Evolutionary conservation across 1,284 basidiomycete species (phyloP).

Genomic region (Ustilago loliicola): DNA sequence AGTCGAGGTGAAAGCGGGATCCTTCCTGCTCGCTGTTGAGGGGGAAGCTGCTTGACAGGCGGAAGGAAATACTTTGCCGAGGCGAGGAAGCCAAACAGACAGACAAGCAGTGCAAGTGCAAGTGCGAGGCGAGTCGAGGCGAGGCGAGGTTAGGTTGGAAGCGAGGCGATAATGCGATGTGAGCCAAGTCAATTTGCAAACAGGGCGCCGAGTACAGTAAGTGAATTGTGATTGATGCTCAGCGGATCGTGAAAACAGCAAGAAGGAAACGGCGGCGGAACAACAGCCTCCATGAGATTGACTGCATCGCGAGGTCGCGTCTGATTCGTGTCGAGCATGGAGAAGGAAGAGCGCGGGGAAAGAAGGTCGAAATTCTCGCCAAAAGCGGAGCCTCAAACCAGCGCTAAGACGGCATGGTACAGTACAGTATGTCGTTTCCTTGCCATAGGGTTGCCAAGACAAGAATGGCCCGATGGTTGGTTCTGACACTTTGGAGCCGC

Average conservation of each 20-base stretch:
- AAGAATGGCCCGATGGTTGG: neutral
- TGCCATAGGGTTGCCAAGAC: neutral
- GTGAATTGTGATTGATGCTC: neutral
- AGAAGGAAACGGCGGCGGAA: neutral
- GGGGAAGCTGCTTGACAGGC: neutral
- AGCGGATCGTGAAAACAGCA: constrained; percentile 8
- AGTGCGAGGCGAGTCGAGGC: neutral
- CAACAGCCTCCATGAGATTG: neutral
- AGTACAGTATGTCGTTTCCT: neutral
- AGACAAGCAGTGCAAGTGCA: neutral
- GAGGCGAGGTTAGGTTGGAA: neutral
- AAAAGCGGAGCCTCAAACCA: constrained; percentile 3
- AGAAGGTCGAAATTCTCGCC: neutral
- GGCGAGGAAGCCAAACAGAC: constrained; percentile 6
- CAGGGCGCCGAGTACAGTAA: neutral
- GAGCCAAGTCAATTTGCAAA: constrained; percentile 5
- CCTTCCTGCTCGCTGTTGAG: neutral
- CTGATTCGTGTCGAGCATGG: neutral
- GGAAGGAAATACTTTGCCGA: neutral
- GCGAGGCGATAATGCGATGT: constrained; percentile 9
- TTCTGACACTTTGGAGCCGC: neutral
- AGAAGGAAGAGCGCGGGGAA: neutral
- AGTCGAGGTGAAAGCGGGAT: constrained; percentile 7
- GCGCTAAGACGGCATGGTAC: neutral
- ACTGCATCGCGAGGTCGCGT: neutral